Base-by-base conservation (phyloP, 257 asterid species). In the Rauvolfia tetraphylla region DNA sequence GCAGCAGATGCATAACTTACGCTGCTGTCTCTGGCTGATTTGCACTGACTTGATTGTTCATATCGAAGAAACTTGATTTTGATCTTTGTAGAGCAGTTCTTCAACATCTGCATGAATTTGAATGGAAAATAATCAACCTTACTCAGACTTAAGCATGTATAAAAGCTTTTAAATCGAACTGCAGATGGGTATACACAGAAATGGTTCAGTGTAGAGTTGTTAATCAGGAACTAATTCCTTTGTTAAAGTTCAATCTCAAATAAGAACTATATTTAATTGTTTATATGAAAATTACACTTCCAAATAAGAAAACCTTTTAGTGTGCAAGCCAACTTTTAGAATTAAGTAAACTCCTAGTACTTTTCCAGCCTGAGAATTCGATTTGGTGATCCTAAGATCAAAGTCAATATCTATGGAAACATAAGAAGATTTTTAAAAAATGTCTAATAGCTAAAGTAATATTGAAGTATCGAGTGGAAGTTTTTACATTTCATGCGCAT, bases 1-100 rank as follows among this genome's bases (percentile, higher is more conserved):
- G 90, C 96, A 41, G 98, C 99, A 66, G 98, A 92, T 78, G 97
- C 99, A 75, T 95, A 91, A 75, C 99, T 95, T 27, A 92, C 99
- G 58, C 98, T 95, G 92, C 99, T 95, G 90, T 95, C 98, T 81
- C 94, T 88, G 80, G 70, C 83, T 76, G 89, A 84, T 83, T 83
- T 95, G 96, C 99, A 91, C 85, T 85, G 94, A 84, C 97, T 92
- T 7, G 99, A 95, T 82, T 95, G 99, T 57, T 95, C 99, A 48
- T 95, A 95, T 49, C 92, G 91, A 23, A 95, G 90, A 68, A 95
- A 95, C 66, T 83, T 84, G 76, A 95, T 89, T 84, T 87, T 95
- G 77, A 91, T 80, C 91, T 87, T 89, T 5, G 87, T 88, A 15
- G 93, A 88, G 87, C 88, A 89, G 71, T 82, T 82, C 88, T 88